Base-by-base conservation (phyloP, 495 filamentous ascomycete species). In the Penicillium subrubescens region DNA sequence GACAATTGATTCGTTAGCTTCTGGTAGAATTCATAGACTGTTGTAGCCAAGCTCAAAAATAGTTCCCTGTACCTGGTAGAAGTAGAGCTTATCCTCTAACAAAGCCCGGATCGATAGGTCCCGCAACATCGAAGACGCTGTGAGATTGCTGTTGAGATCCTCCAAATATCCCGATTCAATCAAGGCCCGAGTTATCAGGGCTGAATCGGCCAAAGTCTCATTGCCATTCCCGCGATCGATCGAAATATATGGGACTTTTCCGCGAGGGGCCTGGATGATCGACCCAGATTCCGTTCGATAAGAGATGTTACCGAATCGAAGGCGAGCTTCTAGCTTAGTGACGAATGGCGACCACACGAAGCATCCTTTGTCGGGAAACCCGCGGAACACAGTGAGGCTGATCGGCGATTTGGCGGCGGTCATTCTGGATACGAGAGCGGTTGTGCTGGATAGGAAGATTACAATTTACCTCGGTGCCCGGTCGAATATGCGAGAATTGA, bases 321-420 rank as follows among this genome's bases (percentile, higher is more conserved):
- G 77, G 1, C 86, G 87, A 27, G 83, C 76, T 66, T 91, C 88
- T 58, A 90, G 81, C 71, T 90, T 91, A 39, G 68, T 85, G 55
- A 87, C 86, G 67, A 88, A 90, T 21, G 88, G 87, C 0, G 88
- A 90, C 86, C 86, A 88, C 60, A 81, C 78, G 66, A 89, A 82
- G 50, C 54, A 64, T 5, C 72, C 71, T 4, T 62, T 35, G 14
- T 67, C 65, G 37, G 73, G 71, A 66, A 80, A 86, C 29, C 85
- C 85, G 12, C 87, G 83, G 76, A 81, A 88, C 67, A 89, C 35
- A 12, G 63, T 69, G 33, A 69, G 19, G 17, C 8, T 12, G 10
- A 52, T 23, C 6, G 25, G 3, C 15, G 53, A 33, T 19, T 61
- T 52, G 19, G 21, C 11, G 6, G 31, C 25, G 17, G 31, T n/a